Conservation (phyloP, 2,329 filamentous ascomycete genomes). For the Aspergillus floridensis region DNA sequence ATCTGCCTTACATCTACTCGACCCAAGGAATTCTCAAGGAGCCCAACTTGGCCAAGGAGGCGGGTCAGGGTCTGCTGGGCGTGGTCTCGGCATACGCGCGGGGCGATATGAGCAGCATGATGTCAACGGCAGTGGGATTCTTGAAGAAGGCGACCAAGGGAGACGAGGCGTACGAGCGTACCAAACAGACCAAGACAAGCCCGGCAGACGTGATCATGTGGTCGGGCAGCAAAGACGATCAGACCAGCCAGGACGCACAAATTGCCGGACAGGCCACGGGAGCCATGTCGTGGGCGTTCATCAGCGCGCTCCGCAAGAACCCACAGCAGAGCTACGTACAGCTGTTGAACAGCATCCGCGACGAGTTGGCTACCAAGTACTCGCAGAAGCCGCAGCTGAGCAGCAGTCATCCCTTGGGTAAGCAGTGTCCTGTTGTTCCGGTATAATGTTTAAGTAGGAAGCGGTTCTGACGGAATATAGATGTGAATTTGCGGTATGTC, state of each 20-base stretch:
- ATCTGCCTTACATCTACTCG: conserved; percentile 66
- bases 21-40: conserved; percentile 68
- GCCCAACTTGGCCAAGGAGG: conserved; percentile 66
- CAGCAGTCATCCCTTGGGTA: conserved; percentile 93
- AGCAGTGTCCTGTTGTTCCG: conserved; percentile 33
- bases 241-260: conserved; percentile 90
- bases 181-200: conserved; percentile 84
- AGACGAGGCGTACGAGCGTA: conserved; percentile 74
- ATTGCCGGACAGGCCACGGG: conserved; percentile 88
- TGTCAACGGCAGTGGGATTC: conserved; percentile 74
- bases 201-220: conserved; percentile 97
- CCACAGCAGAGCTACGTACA: conserved; percentile 95
- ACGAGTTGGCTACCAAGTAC: conserved; percentile 83
- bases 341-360: conserved; percentile 90
- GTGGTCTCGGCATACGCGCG: conserved; percentile 75
- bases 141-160: conserved; percentile 84
- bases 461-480: conserved; percentile 40
- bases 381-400: conserved; percentile 93
- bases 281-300: conserved; percentile 98
- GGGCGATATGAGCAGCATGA: conserved; percentile 79
- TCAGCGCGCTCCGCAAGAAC: conserved; percentile 84
- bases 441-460: conserved; percentile 7
- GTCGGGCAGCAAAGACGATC: conserved; percentile 92
- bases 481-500: conserved; percentile 65
- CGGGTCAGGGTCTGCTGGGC: conserved; percentile 61